A percentile compares a stretch with the other conserved stretches of the same genome.
Evolutionary conservation across 2,329 filamentous ascomycete species (phyloP).

Genomic region (Aureobasidium melanogenum): DNA sequence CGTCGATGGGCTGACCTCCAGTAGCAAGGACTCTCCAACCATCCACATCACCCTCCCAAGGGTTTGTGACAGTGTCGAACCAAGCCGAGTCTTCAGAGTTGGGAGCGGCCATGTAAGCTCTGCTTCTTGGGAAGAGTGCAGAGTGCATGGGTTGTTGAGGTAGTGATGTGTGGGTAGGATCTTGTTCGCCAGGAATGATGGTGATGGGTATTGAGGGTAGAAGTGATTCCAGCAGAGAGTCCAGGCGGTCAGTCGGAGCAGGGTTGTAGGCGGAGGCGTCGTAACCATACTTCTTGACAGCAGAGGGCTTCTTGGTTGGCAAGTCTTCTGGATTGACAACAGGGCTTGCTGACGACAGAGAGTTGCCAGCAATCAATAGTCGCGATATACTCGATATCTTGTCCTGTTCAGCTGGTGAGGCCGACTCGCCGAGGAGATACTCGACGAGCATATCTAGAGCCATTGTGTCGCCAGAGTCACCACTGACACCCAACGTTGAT

Average conservation of each 20-base stretch:
- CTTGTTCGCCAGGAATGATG: constrained; percentile 70
- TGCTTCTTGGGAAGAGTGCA: constrained; percentile 75
- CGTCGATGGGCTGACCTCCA: constrained; percentile 86
- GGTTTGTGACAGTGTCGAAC: constrained; percentile 87
- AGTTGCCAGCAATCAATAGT: constrained; percentile 87
- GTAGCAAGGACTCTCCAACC: constrained; percentile 83
- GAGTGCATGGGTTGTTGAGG: constrained; percentile 90
- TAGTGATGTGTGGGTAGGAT: constrained; percentile 81
- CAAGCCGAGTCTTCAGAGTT: constrained; percentile 47
- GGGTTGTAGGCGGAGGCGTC: constrained; percentile 84
- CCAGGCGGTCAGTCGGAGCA: constrained; percentile 71
- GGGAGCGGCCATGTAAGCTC: constrained; percentile 50
- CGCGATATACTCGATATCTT: constrained; percentile 63
- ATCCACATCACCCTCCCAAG: constrained; percentile 82
- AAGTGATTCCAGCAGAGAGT: constrained; percentile 70
- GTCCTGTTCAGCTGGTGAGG: constrained; percentile 51
- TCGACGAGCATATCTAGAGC: constrained; percentile 72
- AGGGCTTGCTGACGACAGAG: constrained; percentile 48
- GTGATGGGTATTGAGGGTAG: constrained; percentile 84
- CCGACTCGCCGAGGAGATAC: constrained; percentile 75
- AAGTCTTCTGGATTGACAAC: constrained; percentile 40
- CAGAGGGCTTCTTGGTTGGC: constrained; percentile 27
- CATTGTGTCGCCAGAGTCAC: constrained; percentile 63
- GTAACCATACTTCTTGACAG: constrained; percentile 87
- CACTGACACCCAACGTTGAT: constrained; percentile 78